Evolutionary conservation across 495 filamentous ascomycete genomes (phyloP).

Genomic region (Physcia stellaris): DNA sequence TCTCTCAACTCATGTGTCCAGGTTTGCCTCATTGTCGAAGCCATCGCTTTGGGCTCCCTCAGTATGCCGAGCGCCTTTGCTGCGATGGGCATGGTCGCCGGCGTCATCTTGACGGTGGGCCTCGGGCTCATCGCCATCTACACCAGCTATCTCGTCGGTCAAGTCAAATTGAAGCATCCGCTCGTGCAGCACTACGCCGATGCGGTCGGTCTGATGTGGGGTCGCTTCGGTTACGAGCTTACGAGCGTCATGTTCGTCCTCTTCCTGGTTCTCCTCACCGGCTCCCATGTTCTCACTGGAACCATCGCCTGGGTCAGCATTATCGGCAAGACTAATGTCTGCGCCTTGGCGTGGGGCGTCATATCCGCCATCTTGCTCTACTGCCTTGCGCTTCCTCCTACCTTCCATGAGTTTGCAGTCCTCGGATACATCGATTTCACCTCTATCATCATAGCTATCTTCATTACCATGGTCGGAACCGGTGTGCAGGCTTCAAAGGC

Average conservation of each 20-base stretch:
- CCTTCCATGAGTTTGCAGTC: constrained; percentile 41
- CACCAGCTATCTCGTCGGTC: constrained; percentile 57
- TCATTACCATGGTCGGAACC: constrained; percentile 52
- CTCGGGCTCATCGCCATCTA: constrained; percentile 55
- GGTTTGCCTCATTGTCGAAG: constrained; percentile 45
- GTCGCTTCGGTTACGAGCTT: constrained; percentile 44
- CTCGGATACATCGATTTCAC: constrained; percentile 45
- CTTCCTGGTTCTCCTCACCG: constrained; percentile 54
- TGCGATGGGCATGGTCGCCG: constrained; percentile 42
- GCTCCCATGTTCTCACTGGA: constrained; percentile 55
- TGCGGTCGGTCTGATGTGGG: constrained; percentile 49
- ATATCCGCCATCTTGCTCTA: constrained; percentile 48
- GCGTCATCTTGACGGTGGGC: constrained; percentile 34
- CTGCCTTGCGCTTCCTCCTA: constrained; percentile 43
- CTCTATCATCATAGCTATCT: constrained; percentile 49
- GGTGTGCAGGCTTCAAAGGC: constrained; percentile 29
- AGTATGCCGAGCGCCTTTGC: constrained; percentile 48
- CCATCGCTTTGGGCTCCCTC: constrained; percentile 49
- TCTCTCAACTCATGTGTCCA: constrained; percentile 12
- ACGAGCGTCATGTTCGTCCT: constrained; percentile 43
- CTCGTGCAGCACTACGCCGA: constrained; percentile 55
- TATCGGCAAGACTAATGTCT: constrained; percentile 38
- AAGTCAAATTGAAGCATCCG: constrained; percentile 55
- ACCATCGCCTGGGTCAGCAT: constrained; percentile 53
- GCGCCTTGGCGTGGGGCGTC: constrained; percentile 48